A percentile compares a stretch with the other conserved stretches of the same genome.
Conservation (phyloP, 192 early-diverging fungal genomes). For the Thamnidium elegans region DNA sequence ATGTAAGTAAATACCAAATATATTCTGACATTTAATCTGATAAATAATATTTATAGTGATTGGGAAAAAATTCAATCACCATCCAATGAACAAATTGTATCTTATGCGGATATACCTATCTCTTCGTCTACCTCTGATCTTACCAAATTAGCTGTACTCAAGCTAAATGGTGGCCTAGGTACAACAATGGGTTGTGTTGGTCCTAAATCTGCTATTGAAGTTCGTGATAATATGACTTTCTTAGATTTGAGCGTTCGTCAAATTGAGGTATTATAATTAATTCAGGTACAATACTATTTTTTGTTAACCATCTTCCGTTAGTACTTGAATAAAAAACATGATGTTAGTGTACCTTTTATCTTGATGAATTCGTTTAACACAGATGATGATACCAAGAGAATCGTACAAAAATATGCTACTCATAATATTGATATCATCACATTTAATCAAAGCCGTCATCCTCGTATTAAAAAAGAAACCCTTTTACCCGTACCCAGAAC, state of each 20-base stretch:
- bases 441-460: constrained; percentile 96
- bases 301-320: constrained; percentile 24
- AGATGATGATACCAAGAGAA: constrained; percentile 93
- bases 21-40: background rate
- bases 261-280: constrained; percentile 72
- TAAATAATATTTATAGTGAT: constrained; percentile 53
- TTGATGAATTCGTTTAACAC: constrained; percentile 99
- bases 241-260: constrained; percentile 97
- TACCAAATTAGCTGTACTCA: constrained; percentile 94
- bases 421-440: constrained; percentile 93
- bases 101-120: constrained; percentile 70
- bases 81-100: constrained; percentile 80
- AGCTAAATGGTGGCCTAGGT: constrained; percentile 97
- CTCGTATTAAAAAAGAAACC: constrained; percentile 90
- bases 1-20: constrained; percentile 49
- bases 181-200: constrained; percentile 99
- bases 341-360: constrained; percentile 93
- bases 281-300: background rate
- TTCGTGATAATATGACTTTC: constrained; percentile 97
- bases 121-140: constrained; percentile 58
- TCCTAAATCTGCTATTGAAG: constrained; percentile 98
- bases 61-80: constrained; percentile 96
- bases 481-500: constrained; percentile 77
- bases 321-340: constrained; percentile 87
- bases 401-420: constrained; percentile 95